These are phyloP conservation scores for Aureobasidium sp. DNA, from an alignment of 2,329 filamentous ascomycete genomes.

Conservation along the genomic window DNA sequence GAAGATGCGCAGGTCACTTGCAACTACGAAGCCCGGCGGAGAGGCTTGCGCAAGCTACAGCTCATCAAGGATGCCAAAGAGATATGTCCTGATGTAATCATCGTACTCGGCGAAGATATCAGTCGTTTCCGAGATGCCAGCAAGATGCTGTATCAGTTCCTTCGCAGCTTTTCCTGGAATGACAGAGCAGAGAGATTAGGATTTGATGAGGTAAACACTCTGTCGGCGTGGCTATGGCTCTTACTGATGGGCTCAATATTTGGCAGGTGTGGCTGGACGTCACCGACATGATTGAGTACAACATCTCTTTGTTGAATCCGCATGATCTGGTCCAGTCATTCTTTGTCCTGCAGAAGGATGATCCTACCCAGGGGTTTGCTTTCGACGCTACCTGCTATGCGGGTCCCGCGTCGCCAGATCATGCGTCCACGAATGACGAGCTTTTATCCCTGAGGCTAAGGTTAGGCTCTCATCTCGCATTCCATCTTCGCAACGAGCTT, in stretches of 20 bases:
- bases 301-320: slow-evolving; percentile 60
- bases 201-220: slow-evolving; percentile 67
- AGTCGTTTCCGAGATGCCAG: slow-evolving; percentile 78
- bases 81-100: slow-evolving; percentile 73
- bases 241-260: background rate
- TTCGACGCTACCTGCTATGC: slow-evolving; percentile 64
- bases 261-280: slow-evolving; percentile 63
- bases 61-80: slow-evolving; percentile 72
- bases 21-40: slow-evolving; percentile 81
- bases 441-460: slow-evolving; percentile 49
- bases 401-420: slow-evolving; percentile 52
- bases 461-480: slow-evolving; percentile 73
- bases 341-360: slow-evolving; percentile 64
- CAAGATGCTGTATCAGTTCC: slow-evolving; percentile 67
- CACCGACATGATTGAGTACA: slow-evolving; percentile 79
- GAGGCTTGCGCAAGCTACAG: slow-evolving; percentile 70
- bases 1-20: slow-evolving; percentile 54
- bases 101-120: slow-evolving; percentile 80
- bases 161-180: slow-evolving; percentile 70
- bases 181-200: slow-evolving; percentile 71
- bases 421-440: background rate
- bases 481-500: slow-evolving; percentile 62
- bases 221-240: too few relatives aligned
- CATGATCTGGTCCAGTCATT: slow-evolving; percentile 61
- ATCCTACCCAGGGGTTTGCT: slow-evolving; percentile 71